Evolutionary conservation across 176 grass and related monocot species (phyloP).

Genomic region (Alopecurus myosuroides): DNA sequence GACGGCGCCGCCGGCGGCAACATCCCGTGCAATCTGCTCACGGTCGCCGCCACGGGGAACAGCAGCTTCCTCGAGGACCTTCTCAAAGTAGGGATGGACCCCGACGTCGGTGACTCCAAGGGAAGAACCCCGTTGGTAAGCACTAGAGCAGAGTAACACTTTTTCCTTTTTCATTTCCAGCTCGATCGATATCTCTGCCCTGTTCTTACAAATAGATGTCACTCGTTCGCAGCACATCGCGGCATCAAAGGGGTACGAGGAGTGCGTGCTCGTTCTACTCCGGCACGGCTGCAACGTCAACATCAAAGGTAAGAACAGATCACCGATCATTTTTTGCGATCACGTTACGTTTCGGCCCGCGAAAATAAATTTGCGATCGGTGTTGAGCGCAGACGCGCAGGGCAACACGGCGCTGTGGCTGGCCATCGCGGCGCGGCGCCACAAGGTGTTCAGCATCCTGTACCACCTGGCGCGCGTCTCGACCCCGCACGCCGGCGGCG

Average conservation of each 20-base stretch:
- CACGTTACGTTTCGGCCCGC: not conserved
- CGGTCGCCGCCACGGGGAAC: slow-evolving; percentile 76
- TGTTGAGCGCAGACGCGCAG: slow-evolving; percentile 26
- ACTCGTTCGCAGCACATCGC: slow-evolving; percentile 65
- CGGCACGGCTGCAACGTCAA: slow-evolving; percentile 72
- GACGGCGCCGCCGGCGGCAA: slow-evolving; percentile 25
- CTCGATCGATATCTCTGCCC: not conserved
- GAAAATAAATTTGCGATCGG: not conserved
- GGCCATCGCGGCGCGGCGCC: slow-evolving; percentile 61
- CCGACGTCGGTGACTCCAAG: slow-evolving; percentile 69
- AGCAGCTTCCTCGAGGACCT: slow-evolving; percentile 79
- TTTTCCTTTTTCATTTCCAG: not conserved
- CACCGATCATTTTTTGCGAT: not conserved
- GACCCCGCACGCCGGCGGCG: slow-evolving; percentile 40
- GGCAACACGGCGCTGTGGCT: slow-evolving; percentile 78
- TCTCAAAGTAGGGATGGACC: slow-evolving; percentile 73
- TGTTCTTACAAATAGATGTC: not conserved
- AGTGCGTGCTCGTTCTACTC: slow-evolving; percentile 75
- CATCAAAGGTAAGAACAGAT: slow-evolving; percentile 45
- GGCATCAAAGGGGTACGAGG: slow-evolving; percentile 83
- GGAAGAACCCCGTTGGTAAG: slow-evolving; percentile 87
- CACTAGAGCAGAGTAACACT: not conserved
- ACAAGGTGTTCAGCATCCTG: slow-evolving; percentile 83
- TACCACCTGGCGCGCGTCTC: slow-evolving; percentile 56
- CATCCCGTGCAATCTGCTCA: slow-evolving; percentile 76